These are phyloP conservation scores for Adenanthera pavonina DNA, from an alignment of 306 rosid genomes.

Conservation along the genomic window DNA sequence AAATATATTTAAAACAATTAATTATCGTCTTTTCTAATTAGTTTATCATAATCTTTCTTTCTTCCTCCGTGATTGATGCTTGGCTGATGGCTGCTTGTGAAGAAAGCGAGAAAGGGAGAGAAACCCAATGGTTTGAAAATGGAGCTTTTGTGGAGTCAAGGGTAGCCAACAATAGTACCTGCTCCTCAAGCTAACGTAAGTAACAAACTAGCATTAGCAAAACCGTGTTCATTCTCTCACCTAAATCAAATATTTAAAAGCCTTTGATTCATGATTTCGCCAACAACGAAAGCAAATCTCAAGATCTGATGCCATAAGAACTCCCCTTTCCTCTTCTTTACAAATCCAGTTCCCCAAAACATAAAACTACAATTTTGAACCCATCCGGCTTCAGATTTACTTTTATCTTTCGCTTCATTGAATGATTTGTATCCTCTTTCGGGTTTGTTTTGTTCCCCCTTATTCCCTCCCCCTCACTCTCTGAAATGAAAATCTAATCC, in stretches of 20 bases:
- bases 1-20: no score
- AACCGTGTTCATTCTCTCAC: background rate
- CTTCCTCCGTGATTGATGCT: background rate
- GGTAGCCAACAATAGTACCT: background rate
- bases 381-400: background rate
- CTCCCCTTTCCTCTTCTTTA: conserved; percentile 6
- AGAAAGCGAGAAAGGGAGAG: background rate
- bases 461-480: background rate
- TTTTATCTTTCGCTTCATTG: conserved; percentile 22
- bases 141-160: background rate
- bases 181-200: background rate
- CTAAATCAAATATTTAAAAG: background rate
- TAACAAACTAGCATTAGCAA: background rate
- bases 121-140: background rate
- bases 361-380: background rate
- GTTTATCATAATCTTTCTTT: background rate
- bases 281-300: conserved; percentile 49
- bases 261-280: conserved; percentile 31
- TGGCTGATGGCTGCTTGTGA: background rate
- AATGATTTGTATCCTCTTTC: conserved; percentile 26
- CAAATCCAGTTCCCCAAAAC: conserved; percentile 12
- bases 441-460: background rate
- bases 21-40: no score
- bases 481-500: background rate
- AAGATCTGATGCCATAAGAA: background rate